phyloP scores from a whole-genome alignment of 2,329 filamentous ascomycete species.

The Nigrograna mackinnonii region DNA sequence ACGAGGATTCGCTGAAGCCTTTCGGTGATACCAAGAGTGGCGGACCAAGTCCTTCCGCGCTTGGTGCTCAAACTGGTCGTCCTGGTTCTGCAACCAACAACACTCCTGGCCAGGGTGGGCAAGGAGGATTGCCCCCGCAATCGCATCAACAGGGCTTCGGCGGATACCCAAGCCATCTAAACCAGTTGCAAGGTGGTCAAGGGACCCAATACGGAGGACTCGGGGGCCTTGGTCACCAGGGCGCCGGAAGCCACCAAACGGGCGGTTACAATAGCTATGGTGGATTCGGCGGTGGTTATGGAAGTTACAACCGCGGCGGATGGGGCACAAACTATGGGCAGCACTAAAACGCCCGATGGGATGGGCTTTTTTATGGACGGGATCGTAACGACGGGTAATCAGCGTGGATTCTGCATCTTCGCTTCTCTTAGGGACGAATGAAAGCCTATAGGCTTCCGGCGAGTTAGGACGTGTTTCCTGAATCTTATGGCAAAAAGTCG shows the following conservation, averaged over 20 bases:
- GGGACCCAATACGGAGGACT: conserved; percentile 57
- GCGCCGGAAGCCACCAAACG: conserved; percentile 48
- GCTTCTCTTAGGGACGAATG: no score
- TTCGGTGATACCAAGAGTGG: conserved; percentile 60
- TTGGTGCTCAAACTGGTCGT: conserved; percentile 63
- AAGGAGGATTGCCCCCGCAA: conserved; percentile 60
- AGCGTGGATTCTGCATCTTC: no score
- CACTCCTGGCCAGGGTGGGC: conserved; percentile 55
- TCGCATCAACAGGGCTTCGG: conserved; percentile 62
- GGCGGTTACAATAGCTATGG: conserved; percentile 48
- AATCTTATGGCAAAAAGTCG: no score
- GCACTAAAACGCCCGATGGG: conserved; percentile 30
- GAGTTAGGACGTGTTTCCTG: no score
- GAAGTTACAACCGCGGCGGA: conserved; percentile 48
- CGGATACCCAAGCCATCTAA: conserved; percentile 57
- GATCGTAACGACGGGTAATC: no score
- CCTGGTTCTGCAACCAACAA: conserved; percentile 67
- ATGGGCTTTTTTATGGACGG: no score
- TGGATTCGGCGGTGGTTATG: conserved; percentile 46
- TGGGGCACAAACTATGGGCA: conserved; percentile 54
- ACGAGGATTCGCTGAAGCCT: conserved; percentile 60
- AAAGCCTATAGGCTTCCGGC: no score
- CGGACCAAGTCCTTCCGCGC: conserved; percentile 62
- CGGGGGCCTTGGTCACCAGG: conserved; percentile 55
- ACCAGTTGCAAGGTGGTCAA: conserved; percentile 45